Conservation (phyloP, 345 rosid genomes). For the Citrus trifoliata region DNA sequence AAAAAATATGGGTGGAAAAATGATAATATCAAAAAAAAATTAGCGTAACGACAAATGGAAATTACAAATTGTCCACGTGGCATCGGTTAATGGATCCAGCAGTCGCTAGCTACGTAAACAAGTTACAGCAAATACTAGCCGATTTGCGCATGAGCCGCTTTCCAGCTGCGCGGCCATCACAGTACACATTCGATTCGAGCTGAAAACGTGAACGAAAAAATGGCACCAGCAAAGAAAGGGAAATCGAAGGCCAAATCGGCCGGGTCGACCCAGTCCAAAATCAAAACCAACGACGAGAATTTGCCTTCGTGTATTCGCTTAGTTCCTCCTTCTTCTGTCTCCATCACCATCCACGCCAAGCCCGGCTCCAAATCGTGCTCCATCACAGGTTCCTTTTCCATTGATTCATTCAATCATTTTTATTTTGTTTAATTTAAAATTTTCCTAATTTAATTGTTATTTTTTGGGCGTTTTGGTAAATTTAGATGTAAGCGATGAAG, state of each 20-base stretch:
- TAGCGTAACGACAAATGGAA: neutral
- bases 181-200: neutral
- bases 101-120: too few relatives aligned
- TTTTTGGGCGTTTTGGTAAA: neutral
- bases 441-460: neutral
- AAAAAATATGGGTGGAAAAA: neutral
- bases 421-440: neutral
- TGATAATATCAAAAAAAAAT: too few relatives aligned
- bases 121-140: neutral
- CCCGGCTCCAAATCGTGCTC: constrained; percentile 90
- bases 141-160: too few relatives aligned
- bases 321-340: constrained; percentile 71
- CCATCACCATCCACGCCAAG: constrained; percentile 93
- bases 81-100: neutral
- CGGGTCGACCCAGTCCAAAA: constrained; percentile 31
- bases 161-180: neutral
- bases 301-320: constrained; percentile 65
- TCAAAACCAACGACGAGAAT: neutral
- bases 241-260: constrained; percentile 40
- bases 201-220: neutral
- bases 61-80: neutral
- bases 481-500: constrained; percentile 74
- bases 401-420: neutral
- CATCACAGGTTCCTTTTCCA: constrained; percentile 57
- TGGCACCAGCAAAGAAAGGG: constrained; percentile 74